Evolutionary conservation across 2,329 filamentous ascomycete species (phyloP).

Genomic region (Fusarium multiceps): DNA sequence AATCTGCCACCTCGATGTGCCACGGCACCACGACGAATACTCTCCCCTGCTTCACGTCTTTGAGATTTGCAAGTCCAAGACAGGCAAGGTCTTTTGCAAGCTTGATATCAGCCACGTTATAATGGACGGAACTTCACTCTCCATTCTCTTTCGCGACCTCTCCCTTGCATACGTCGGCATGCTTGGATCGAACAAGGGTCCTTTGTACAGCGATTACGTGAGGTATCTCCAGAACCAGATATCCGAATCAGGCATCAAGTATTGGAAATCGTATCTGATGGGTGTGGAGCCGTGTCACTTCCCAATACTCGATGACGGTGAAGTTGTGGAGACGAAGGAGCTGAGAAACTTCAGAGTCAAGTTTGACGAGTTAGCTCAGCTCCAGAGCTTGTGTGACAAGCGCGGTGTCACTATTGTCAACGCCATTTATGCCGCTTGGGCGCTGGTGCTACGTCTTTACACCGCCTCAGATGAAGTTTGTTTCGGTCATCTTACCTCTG

Average conservation of each 20-base stretch:
- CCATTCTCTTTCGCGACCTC: conserved; percentile 38
- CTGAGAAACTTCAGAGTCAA: conserved; percentile 32
- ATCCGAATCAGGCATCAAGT: conserved; percentile 12
- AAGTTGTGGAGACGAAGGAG: conserved; percentile 15
- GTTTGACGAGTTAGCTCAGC: conserved; percentile 25
- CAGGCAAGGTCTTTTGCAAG: conserved; percentile 39
- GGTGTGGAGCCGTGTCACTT: conserved; percentile 37
- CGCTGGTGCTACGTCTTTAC: conserved; percentile 47
- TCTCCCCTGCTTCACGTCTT: conserved; percentile 24
- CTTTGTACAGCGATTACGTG: conserved; percentile 34
- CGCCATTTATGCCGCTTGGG: conserved; percentile 41
- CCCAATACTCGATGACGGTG: conserved; percentile 30
- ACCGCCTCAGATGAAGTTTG: conserved; percentile 60
- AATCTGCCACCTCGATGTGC: conserved; percentile 4
- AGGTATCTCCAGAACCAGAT: conserved; percentile 16
- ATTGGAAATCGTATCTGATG: conserved; percentile 29
- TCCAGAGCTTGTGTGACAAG: conserved; percentile 21
- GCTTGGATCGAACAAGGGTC: conserved; percentile 14
- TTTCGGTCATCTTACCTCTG: conserved; percentile 65
- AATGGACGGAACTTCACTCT: conserved; percentile 40
- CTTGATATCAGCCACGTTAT: conserved; percentile 40
- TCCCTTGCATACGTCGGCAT: conserved; percentile 19
- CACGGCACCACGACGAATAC: conserved; percentile 10
- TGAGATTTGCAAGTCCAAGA: conserved; percentile 36
- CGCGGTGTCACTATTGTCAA: conserved; percentile 33